These are phyloP conservation scores for Tetracladium maxilliforme DNA, from an alignment of 2,329 filamentous ascomycete genomes.

Conservation along the genomic window DNA sequence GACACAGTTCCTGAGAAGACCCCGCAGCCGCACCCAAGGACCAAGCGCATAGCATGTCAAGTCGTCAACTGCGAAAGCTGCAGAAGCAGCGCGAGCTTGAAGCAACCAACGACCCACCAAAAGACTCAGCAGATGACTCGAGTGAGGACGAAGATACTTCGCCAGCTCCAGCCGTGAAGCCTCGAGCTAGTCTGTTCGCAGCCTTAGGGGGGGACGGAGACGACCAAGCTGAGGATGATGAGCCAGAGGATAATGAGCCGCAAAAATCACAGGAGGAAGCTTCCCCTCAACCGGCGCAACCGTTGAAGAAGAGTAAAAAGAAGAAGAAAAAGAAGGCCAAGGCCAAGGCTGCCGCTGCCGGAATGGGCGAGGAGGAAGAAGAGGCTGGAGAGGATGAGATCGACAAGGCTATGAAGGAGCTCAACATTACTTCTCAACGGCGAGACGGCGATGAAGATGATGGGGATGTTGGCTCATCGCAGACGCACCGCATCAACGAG, in stretches of 20 bases:
- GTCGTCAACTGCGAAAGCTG: conserved; percentile 16
- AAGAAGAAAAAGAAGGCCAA: conserved; percentile 37
- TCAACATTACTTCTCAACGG: conserved; percentile 34
- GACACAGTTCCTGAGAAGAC: too few species aligned
- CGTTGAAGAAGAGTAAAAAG: conserved; percentile 47
- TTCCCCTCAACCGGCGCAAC: conserved; percentile 22
- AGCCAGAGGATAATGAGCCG: conserved; percentile 15
- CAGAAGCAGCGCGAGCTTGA: conserved; percentile 16
- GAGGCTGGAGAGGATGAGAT: conserved; percentile 41
- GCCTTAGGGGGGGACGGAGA: conserved; percentile 21
- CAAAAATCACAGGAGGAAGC: conserved; percentile 13
- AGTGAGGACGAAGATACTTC: conserved; percentile 10
- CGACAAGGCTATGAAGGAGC: conserved; percentile 44
- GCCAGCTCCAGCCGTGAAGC: conserved; percentile 11
- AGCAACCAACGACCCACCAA: conserved; percentile 7
- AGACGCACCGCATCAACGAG: conserved; percentile 24
- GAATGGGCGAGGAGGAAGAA: conserved; percentile 13
- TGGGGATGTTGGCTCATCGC: conserved; percentile 4
- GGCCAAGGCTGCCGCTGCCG: conserved; percentile 13
- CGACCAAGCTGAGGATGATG: conserved; percentile 14
- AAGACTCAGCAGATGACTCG: conserved; percentile 10
- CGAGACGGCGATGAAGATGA: conserved; percentile 5
- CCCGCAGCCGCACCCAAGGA: too few species aligned
- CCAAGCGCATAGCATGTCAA: conserved; percentile 18
- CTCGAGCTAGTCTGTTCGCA: conserved; percentile 36